Evolutionary conservation across 352 stramenopile species (phyloP), one percentile per base, ranked within the genome.

Genomic region (Globisporangium paroecandrum): DNA sequence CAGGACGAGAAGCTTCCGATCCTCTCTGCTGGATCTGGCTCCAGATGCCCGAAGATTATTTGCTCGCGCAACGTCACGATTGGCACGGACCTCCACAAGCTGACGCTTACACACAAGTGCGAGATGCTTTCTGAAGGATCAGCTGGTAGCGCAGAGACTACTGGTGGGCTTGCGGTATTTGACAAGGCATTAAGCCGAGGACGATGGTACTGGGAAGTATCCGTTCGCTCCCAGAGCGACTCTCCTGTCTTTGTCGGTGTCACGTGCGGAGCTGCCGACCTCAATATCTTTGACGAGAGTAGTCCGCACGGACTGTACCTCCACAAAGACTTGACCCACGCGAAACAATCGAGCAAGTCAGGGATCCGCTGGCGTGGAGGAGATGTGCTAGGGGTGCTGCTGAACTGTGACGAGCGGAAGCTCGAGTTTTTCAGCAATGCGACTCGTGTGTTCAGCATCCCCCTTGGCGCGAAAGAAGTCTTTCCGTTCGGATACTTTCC

Each of bases 161-260:
- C 22, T 57, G 79, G 82, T 12, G 87, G 83, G 0, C 71, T 96
- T 58, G 84, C 79, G 3, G 81, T 96, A 3, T 91, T 90, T 59
- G 74, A 93, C 43, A 84, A 89, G 62, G 36, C 62, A 4, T 77
- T 95, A 8, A 75, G 64, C 20, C 78, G 77, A 56, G 89, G 89
- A 1, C 77, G 76, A 51, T 96, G 89, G 89, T 96, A 91, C 71
- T 96, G 86, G 85, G 82, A 96, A 58, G 72, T 94, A 0, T 84
- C 77, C 7, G 74, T 91, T 36, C 72, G 77, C 47, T 49, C 69
- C 10, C 68, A 93, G 74, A 71, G 67, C 58, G 75, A 83, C 36
- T 76, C 61, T 20, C 81, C 89, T 25, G 75, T 96, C 2, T 94
- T 93, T 81, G 73, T 96, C 32, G 89, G 89, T 13, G 69, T 94